Conservation (phyloP, 768 basidiomycete species). For the Hortiboletus flavorubellus region DNA sequence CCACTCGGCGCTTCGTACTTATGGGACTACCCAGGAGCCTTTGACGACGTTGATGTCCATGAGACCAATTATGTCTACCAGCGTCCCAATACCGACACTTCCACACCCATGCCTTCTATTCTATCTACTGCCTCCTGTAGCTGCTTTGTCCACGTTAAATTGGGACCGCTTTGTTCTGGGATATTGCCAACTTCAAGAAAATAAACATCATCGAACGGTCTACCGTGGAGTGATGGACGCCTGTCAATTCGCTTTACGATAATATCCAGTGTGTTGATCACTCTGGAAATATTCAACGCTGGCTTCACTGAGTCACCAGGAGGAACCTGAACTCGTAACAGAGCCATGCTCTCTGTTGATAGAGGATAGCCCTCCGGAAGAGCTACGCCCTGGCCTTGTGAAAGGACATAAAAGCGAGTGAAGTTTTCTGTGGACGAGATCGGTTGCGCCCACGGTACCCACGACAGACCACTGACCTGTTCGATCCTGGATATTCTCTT, state of each 20-base stretch:
- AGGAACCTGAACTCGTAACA: conserved; percentile 35
- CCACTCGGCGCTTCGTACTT: background rate
- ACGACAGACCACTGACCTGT: conserved; percentile 12
- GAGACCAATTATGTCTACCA: conserved; percentile 38
- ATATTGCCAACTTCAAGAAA: conserved; percentile 51
- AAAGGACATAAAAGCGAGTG: conserved; percentile 67
- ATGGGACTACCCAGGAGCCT: background rate
- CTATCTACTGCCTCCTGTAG: conserved; percentile 36
- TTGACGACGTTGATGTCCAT: background rate
- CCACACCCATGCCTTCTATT: conserved; percentile 33
- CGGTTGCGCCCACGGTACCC: background rate
- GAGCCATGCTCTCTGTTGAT: conserved; percentile 28
- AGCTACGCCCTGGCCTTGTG: conserved; percentile 32
- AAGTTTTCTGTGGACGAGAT: conserved; percentile 47
- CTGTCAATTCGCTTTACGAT: conserved; percentile 57
- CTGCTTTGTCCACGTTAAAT: conserved; percentile 30
- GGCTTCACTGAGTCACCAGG: background rate
- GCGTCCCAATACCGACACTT: conserved; percentile 42
- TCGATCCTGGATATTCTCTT: conserved; percentile 61
- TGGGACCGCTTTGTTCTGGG: background rate
- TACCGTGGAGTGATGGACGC: conserved; percentile 46
- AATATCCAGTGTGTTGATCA: conserved; percentile 41
- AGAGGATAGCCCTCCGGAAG: conserved; percentile 27
- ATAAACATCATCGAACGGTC: conserved; percentile 58
- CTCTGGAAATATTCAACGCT: conserved; percentile 12